These are phyloP conservation scores for Diaporthe ampelina DNA, from an alignment of 2,329 filamentous ascomycete species.

Conservation along the genomic window DNA sequence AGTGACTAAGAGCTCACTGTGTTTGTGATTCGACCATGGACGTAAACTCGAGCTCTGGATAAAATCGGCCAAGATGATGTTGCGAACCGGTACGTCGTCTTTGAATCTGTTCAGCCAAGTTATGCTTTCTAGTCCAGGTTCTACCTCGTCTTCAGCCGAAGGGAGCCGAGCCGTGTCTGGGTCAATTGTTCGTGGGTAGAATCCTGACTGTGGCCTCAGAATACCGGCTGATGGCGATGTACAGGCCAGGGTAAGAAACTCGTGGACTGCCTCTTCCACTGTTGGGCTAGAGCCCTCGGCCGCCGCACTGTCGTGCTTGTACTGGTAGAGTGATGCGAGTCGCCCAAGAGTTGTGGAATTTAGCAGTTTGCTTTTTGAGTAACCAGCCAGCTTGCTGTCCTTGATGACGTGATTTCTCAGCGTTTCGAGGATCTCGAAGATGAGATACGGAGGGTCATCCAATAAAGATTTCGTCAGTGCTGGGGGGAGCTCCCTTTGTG, in stretches of 20 bases:
- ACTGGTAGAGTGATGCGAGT: constrained; percentile 79
- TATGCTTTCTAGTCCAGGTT: constrained; percentile 77
- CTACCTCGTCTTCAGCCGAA: constrained; percentile 59
- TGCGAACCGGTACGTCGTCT: constrained; percentile 80
- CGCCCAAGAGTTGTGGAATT: constrained; percentile 80
- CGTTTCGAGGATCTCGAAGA: constrained; percentile 80
- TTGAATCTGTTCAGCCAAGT: constrained; percentile 78
- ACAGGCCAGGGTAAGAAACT: constrained; percentile 81
- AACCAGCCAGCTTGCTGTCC: constrained; percentile 80
- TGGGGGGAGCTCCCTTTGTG: constrained; percentile 78
- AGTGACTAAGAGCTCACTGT: constrained; percentile 83
- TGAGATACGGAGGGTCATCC: constrained; percentile 81
- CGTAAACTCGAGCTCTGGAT: constrained; percentile 81
- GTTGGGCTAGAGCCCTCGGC: constrained; percentile 58
- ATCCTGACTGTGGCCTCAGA: constrained; percentile 82
- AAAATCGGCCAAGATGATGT: constrained; percentile 84
- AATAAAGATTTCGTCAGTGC: constrained; percentile 82
- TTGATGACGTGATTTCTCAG: constrained; percentile 80
- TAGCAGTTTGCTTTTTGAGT: constrained; percentile 81
- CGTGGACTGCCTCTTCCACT: constrained; percentile 79
- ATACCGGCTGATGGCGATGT: constrained; percentile 81
- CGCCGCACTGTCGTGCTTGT: constrained; percentile 61
- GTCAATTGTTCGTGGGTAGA: constrained; percentile 82
- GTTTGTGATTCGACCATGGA: constrained; percentile 84
- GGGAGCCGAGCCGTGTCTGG: constrained; percentile 63